Base-by-base conservation (phyloP, 805 yeast genomes). In the Saturnispora kantuleensis region DNA sequence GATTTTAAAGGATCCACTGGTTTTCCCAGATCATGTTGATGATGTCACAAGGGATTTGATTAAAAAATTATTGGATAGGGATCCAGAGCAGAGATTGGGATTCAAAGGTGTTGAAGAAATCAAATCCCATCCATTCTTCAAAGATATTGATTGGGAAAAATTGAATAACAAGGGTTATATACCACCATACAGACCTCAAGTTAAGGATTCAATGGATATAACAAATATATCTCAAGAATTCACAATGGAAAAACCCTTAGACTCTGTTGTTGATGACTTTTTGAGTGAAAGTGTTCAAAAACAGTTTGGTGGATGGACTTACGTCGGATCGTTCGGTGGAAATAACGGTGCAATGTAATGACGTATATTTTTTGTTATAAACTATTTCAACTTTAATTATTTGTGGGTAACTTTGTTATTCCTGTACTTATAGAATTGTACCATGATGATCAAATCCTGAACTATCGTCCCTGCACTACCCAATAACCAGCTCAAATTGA, bases 281-380 rank as follows among this genome's bases (percentile, higher is more conserved):
- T 72, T 93, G 50, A 84, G 94, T 57, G 97, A 88, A 55, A 78
- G 89, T 55, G 96, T 93, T n/a, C 98, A 93, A 64, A 79, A 84
- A 60, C 97, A 93, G 66, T 93, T 93, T 70, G 97, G 96, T 39
- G 97, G 98, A 6, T 93, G 98, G 98, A 90, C 97, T 2, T 90
- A 89, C 63, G 85, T 81, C 39, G 94, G 93, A 2, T 59, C 63
- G 44, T 61, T 55, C 48, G 52, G 52, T 31, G 26, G 26, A 21
- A 21, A 21, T 21, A 53, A 47, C 11, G 47, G 47, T 18, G 39
- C 31, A 38, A 8, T 18, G 18, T 9, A 28, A 16, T 28, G 17
- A 30, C 16, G 11, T 28, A 21, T 17, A n/a, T 34, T 18, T 15
- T 34, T 12, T 15, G 18, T 12, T 34, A n/a, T 12, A 16, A 16